Base-by-base conservation (phyloP, 345 rosid genomes). In the Orychophragmus violaceus region DNA sequence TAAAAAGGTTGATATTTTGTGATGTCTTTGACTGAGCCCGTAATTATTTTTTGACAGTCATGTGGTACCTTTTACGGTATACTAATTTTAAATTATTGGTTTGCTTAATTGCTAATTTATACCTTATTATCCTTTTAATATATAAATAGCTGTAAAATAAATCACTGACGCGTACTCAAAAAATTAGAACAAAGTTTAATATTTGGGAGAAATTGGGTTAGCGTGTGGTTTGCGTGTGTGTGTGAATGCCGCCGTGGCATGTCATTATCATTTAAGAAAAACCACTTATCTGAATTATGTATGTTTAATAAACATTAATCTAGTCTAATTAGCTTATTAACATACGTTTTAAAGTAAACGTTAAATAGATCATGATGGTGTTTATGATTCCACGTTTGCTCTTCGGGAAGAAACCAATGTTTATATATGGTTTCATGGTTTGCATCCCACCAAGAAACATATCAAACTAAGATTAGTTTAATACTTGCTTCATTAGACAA, bases 391-490 rank as follows among this genome's bases (percentile, higher is more conserved):
- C 74, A 74, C 70, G 73, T 75, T 69, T 75, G 61, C 45, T 68
- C 54, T 61, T 68, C 36, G 19, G 17, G 56, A 74, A 69, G 68
- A 53, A 69, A 42, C 52, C 5, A 60, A 45, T 46, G 52, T 59
- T 74, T 33, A n/a, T 24, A 19, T 46, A 53, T 55, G 23, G 61
- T 17, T 49, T 75, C 35, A 53, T 55, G 23, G 61, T 17, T 49
- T 75, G 78, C 54, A 75, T 75, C 78, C 70, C 54, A 64, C 50
- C 48, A 69, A 68, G 70, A 68, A 75, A 68, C 78, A 75, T 50
- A 54, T 56, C 64, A 39, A 58, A 63, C 13, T 41, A 62, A 30
- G 42, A 69, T 62, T 74, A 74, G 30, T 45, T 61, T 68, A 69
- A 74, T 74, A 46, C 46, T 68, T 53, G 74, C 66, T 74, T 74